These are phyloP conservation scores for Cytospora chrysosperma DNA, from an alignment of 2,329 filamentous ascomycete species.

Conservation along the genomic window DNA sequence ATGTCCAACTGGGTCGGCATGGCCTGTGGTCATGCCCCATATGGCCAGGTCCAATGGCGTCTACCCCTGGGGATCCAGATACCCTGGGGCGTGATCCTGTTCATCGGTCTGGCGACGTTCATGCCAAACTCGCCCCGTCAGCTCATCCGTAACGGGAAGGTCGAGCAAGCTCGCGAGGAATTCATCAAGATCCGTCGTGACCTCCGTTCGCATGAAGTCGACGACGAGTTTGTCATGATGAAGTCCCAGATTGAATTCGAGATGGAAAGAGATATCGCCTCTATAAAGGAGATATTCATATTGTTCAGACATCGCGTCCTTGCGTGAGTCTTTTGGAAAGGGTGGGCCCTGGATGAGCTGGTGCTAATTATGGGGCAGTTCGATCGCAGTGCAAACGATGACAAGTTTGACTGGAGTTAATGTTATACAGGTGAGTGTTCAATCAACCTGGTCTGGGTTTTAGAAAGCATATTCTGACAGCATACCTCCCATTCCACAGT, in stretches of 20 bases:
- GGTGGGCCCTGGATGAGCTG: neutral
- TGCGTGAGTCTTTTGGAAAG: conserved; percentile 37
- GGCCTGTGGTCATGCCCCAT: conserved; percentile 52
- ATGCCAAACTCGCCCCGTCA: conserved; percentile 56
- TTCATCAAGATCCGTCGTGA: conserved; percentile 49
- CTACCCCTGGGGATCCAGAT: conserved; percentile 55
- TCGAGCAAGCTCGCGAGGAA: conserved; percentile 47
- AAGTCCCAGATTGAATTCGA: conserved; percentile 55
- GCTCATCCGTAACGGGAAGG: conserved; percentile 48
- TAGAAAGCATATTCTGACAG: conserved; percentile 33
- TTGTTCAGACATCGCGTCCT: conserved; percentile 52
- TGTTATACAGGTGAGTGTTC: conserved; percentile 44
- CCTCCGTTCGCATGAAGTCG: conserved; percentile 41
- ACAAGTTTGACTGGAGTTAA: conserved; percentile 57
- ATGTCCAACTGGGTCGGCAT: conserved; percentile 58
- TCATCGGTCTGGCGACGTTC: conserved; percentile 52
- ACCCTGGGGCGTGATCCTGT: conserved; percentile 55
- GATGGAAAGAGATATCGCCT: conserved; percentile 53
- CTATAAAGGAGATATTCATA: conserved; percentile 50
- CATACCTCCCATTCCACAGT: neutral
- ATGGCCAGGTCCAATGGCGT: conserved; percentile 54
- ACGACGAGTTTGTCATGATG: conserved; percentile 56
- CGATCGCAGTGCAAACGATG: conserved; percentile 57
- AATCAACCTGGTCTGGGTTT: too few species aligned
- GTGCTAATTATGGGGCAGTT: conserved; percentile 26